Evolutionary conservation across 1,284 basidiomycete species (phyloP), one percentile per base, ranked within the genome.

Genomic region (Cryptococcus sp.): DNA sequence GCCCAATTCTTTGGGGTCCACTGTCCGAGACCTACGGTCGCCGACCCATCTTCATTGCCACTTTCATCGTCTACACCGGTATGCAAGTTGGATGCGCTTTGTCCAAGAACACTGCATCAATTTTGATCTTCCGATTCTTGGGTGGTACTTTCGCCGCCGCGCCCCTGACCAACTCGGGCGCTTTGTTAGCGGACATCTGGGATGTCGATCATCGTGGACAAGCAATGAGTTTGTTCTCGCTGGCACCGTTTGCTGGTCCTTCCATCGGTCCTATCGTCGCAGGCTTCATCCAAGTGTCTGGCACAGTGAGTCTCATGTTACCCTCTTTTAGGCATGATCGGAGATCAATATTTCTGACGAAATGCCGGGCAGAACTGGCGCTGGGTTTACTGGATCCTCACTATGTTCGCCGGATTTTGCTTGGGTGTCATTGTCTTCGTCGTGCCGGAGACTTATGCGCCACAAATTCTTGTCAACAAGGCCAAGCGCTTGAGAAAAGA

Each of bases 391-490:
- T 91, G 88, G 87, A 80, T 89, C 43, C 74, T 88, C 41, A 81
- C 87, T 13, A 81, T 85, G 37, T 91, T 91, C 67, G 79, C 75
- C 11, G 78, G 73, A 16, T 59, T 72, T 15, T 76, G 72, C 58
- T 57, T 68, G 34, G 46, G 62, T 23, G 16, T 72, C 58, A 83
- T 88, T 59, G 50, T 89, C 40, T 81, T 92, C 55, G 85, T 86
- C 2, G 75, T 93, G 0, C 88, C 88, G 0, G 91, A 93, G 78
- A 91, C 91, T 54, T 88, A 81, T 58, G 75, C 78, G 0, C 81
- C 81, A 2, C 72, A 70, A 46, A 73, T 92, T 11, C 80, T 90
- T 5, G 73, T 73, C 37, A 64, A 66, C 3, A 84, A 84, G 68
- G 84, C 84, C 2, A 73, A 77, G 61, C 68, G 75, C 3, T 61